phyloP scores from a whole-genome alignment of 1,284 basidiomycete genomes.

The Naganishia sp. region DNA sequence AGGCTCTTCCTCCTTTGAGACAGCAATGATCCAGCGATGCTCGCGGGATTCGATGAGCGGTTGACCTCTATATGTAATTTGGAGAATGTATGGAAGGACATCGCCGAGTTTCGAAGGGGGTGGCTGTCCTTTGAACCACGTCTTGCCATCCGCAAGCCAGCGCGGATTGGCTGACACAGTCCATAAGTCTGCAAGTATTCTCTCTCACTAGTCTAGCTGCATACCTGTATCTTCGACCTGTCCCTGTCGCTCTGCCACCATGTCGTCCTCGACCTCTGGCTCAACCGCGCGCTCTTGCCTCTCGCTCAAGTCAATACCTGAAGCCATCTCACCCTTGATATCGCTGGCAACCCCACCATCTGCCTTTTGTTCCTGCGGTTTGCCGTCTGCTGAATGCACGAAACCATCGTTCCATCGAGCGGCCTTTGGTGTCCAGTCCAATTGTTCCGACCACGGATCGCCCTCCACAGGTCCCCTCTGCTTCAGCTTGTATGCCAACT shows the following conservation, averaged over 20 bases:
- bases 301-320: no score
- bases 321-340: no score
- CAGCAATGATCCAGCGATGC: slow-evolving; percentile 53
- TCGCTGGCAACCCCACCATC: neutral
- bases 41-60: slow-evolving; percentile 49
- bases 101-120: slow-evolving; percentile 23
- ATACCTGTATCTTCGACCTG: neutral
- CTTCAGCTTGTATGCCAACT: slow-evolving; percentile 65
- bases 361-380: neutral
- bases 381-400: neutral
- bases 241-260: neutral
- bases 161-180: slow-evolving; percentile 7
- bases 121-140: neutral
- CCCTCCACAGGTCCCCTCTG: slow-evolving; percentile 67
- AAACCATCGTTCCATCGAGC: slow-evolving; percentile 58
- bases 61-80: slow-evolving; percentile 46
- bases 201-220: no score
- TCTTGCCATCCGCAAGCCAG: slow-evolving; percentile 20
- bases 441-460: slow-evolving; percentile 84
- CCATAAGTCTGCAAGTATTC: neutral
- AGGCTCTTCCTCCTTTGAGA: slow-evolving; percentile 37
- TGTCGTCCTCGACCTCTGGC: no score
- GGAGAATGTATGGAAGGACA: slow-evolving; percentile 50
- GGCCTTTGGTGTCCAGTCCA: slow-evolving; percentile 93
- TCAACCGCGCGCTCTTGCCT: no score